A percentile compares a stretch with the other conserved stretches of the same genome.
Conservation (phyloP, 169 alveolate genomes). For the Plasmodium ovale region DNA sequence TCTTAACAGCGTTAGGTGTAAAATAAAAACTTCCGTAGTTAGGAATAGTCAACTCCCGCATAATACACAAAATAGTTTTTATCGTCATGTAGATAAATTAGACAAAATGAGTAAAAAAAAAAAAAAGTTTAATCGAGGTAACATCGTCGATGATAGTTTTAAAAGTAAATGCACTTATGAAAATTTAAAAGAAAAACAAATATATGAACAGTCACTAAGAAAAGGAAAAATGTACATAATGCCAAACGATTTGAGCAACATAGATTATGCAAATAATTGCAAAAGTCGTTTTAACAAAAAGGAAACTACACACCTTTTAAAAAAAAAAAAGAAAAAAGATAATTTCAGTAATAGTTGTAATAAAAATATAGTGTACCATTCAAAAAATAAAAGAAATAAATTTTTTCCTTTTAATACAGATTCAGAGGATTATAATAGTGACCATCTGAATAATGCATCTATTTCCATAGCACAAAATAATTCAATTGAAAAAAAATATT, state of each 20-base stretch:
- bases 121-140: neutral
- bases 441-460: conserved; percentile 11
- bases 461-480: conserved; percentile 10
- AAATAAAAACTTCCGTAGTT: neutral
- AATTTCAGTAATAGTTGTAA: neutral
- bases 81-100: conserved; percentile 7
- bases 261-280: conserved; percentile 13
- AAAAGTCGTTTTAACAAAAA: neutral
- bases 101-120: neutral
- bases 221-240: neutral
- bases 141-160: neutral
- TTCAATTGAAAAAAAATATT: conserved; percentile 9
- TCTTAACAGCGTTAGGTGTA: neutral
- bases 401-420: conserved; percentile 66
- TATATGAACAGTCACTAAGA: neutral
- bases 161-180: conserved; percentile 3
- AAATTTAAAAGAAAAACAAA: conserved; percentile 8
- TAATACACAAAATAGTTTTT: neutral
- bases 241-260: neutral
- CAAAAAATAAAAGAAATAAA: conserved; percentile 10
- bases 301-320: neutral
- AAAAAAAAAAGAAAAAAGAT: conserved; percentile 20
- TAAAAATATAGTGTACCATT: neutral
- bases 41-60: conserved; percentile 13
- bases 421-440: conserved; percentile 43